phyloP scores from a whole-genome alignment of 495 filamentous ascomycete genomes.

The Extremus antarcticus region DNA sequence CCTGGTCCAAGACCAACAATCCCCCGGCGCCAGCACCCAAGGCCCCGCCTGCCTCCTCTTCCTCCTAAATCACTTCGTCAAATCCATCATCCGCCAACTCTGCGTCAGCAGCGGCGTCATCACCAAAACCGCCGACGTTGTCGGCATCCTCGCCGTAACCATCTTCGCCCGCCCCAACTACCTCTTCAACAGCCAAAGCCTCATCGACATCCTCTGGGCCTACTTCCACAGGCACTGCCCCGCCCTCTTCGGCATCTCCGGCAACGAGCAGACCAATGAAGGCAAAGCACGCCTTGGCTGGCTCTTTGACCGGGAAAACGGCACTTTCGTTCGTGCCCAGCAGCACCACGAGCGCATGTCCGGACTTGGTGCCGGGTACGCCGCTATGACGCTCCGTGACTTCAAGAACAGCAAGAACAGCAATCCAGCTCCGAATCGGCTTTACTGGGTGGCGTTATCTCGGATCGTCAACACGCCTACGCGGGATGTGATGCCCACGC shows the following conservation, averaged over 20 bases:
- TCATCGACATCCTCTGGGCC: conserved; percentile 81
- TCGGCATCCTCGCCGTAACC: conserved; percentile 64
- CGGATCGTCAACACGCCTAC: conserved; percentile 61
- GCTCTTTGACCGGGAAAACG: conserved; percentile 45
- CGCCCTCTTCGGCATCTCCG: conserved; percentile 74
- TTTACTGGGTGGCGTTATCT: conserved; percentile 71
- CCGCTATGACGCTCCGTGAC: conserved; percentile 67
- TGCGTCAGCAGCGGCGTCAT: conserved; percentile 61
- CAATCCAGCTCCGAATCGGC: conserved; percentile 67
- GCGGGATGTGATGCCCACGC: conserved; percentile 57
- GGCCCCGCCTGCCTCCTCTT: conserved; percentile 65
- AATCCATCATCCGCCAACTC: conserved; percentile 64
- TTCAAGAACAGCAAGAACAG: conserved; percentile 53
- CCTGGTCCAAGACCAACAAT: conserved; percentile 26
- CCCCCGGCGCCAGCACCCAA: conserved; percentile 30
- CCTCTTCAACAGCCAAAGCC: conserved; percentile 31
- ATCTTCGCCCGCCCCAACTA: conserved; percentile 49
- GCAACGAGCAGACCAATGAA: conserved; percentile 58
- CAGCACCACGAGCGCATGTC: conserved; percentile 70
- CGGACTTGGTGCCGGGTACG: conserved; percentile 73
- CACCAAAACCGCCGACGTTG: conserved; percentile 62
- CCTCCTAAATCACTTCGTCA: conserved; percentile 71
- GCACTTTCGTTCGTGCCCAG: conserved; percentile 49
- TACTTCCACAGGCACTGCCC: conserved; percentile 76
- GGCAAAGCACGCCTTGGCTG: conserved; percentile 67